Percentiles rank a stretch among this genome's conserved stretches.
These are phyloP conservation scores for Cutaneotrichosporon dermatis DNA, from an alignment of 1,284 basidiomycete species.

Conservation along the genomic window DNA sequence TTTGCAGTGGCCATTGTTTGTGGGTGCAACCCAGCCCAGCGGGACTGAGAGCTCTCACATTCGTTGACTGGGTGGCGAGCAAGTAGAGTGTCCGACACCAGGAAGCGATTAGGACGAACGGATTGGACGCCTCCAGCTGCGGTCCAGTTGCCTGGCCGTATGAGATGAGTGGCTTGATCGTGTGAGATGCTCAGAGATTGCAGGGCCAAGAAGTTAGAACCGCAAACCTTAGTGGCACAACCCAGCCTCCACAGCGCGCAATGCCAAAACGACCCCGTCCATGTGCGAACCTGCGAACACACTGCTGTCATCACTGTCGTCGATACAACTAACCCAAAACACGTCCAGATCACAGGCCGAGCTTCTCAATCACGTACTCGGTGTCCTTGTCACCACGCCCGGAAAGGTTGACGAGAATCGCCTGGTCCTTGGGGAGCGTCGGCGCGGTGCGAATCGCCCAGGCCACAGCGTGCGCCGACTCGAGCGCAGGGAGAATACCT, in stretches of 20 bases:
- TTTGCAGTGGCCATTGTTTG: too few relatives aligned
- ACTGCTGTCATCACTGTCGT: neutral
- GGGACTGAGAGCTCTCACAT: too few relatives aligned
- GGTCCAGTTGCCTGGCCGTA: too few relatives aligned
- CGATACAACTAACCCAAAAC: neutral
- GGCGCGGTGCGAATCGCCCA: conserved; percentile 79
- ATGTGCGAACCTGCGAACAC: neutral
- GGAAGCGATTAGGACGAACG: too few relatives aligned
- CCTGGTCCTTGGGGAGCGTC: conserved; percentile 72
- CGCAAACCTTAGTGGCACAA: neutral
- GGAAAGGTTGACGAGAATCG: conserved; percentile 65
- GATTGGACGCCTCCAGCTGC: too few relatives aligned
- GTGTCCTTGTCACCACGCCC: conserved; percentile 22
- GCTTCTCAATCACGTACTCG: conserved; percentile 7
- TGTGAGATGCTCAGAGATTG: too few relatives aligned
- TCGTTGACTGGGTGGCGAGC: too few relatives aligned
- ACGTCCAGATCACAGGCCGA: neutral
- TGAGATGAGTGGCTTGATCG: too few relatives aligned
- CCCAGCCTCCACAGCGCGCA: neutral
- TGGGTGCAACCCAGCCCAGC: too few relatives aligned
- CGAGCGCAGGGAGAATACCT: conserved; percentile 96
- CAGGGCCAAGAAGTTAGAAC: neutral
- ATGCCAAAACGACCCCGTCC: too few relatives aligned
- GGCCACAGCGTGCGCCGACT: conserved; percentile 95
- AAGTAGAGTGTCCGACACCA: too few relatives aligned